Conservation (phyloP, 345 rosid genomes). For the Populus euphratica region DNA sequence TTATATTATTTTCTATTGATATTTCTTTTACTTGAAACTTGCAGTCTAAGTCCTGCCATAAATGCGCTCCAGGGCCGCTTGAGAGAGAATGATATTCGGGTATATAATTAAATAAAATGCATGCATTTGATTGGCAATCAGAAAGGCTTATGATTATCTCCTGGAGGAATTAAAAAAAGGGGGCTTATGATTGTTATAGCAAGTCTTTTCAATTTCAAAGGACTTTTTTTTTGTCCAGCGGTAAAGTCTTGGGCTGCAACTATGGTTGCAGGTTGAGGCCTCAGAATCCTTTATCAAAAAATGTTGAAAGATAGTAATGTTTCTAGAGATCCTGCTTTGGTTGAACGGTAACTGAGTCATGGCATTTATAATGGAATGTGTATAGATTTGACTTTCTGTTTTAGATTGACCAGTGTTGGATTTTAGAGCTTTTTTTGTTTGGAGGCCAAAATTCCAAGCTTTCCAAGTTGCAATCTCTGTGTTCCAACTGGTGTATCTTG, state of each 20-base stretch:
- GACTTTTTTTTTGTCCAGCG: neutral
- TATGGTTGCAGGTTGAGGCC: neutral
- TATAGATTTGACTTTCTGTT: too few species aligned
- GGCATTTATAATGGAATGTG: too few species aligned
- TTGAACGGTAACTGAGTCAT: too few species aligned
- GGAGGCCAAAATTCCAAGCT: too few species aligned
- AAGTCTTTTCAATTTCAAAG: neutral
- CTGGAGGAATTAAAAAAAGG: too few species aligned
- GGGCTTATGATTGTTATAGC: neutral
- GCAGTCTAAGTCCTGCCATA: conserved; percentile 92
- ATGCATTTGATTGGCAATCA: neutral
- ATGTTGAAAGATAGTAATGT: neutral
- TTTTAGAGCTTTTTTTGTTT: too few species aligned
- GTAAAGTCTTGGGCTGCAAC: neutral
- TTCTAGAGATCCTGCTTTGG: neutral
- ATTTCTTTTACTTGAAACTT: neutral
- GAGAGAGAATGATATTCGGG: conserved; percentile 87
- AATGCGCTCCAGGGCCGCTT: conserved; percentile 76
- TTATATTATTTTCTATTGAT: neutral
- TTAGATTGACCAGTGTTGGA: too few species aligned
- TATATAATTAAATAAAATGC: conserved; percentile 23
- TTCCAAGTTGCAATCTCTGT: neutral
- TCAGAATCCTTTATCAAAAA: neutral
- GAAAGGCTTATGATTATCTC: neutral
- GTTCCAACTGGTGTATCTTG: neutral